phyloP scores from a whole-genome alignment of 75 land plant species.

The Adiantum capillusveneris region DNA sequence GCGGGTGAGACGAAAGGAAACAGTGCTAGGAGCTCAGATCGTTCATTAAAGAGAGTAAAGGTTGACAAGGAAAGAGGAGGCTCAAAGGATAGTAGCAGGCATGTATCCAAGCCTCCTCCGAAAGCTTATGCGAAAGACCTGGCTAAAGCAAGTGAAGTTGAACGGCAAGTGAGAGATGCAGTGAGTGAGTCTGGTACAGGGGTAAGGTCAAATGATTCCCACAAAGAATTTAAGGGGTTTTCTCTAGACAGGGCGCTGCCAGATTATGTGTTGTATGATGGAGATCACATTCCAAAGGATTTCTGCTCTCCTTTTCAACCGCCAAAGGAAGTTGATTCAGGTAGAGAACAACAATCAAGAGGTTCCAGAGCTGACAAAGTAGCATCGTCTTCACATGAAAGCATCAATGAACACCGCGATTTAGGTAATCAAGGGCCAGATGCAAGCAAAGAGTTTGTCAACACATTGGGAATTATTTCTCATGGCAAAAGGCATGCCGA shows the following conservation, averaged over 20 bases:
- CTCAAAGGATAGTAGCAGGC: background rate
- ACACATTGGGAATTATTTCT: background rate
- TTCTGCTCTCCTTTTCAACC: constrained; percentile 2
- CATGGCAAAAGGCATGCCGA: background rate
- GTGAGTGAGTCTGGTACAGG: constrained; percentile 6
- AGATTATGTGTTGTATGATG: too few relatives aligned
- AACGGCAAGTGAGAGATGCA: constrained; percentile 6
- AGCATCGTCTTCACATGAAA: constrained; percentile 3
- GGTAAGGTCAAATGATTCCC: background rate
- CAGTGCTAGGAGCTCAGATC: background rate
- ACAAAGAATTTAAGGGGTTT: background rate
- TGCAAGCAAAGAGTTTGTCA: background rate
- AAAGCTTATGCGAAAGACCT: background rate
- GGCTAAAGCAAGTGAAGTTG: background rate
- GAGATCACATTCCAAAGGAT: too few relatives aligned
- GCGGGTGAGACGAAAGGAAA: background rate
- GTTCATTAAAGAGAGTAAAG: constrained; percentile 5
- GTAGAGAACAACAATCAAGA: background rate
- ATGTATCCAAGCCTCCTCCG: background rate
- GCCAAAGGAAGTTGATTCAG: background rate
- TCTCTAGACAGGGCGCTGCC: background rate
- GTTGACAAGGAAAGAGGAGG: constrained; percentile 6
- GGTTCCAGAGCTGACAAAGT: background rate
- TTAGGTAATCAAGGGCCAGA: background rate
- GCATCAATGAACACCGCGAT: background rate